phyloP scores from a whole-genome alignment of 768 basidiomycete species.

The Boletus subcaerulescens region DNA sequence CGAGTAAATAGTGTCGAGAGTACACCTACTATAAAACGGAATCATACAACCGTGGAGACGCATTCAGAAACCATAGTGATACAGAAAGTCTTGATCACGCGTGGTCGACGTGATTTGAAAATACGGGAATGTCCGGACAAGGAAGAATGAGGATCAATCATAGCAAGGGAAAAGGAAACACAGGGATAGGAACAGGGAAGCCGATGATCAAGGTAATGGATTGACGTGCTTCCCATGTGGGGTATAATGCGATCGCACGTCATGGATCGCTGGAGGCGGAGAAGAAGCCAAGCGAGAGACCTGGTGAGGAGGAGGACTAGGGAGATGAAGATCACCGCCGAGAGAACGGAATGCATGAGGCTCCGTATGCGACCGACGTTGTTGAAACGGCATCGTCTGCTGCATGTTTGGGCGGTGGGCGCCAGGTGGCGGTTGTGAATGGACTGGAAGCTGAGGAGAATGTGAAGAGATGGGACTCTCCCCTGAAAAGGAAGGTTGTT shows the following conservation, averaged over 20 bases:
- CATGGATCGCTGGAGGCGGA: slow-evolving; percentile 36
- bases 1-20: slow-evolving; percentile 30
- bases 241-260: slow-evolving; percentile 37
- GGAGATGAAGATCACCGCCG: slow-evolving; percentile 49
- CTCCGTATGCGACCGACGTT: slow-evolving; percentile 57
- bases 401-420: slow-evolving; percentile 39
- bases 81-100: slow-evolving; percentile 29
- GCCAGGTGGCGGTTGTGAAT: slow-evolving; percentile 31
- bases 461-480: slow-evolving; percentile 42
- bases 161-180: slow-evolving; percentile 16
- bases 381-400: slow-evolving; percentile 49
- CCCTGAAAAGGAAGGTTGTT: slow-evolving; percentile 45
- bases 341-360: slow-evolving; percentile 50
- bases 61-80: slow-evolving; percentile 31
- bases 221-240: slow-evolving; percentile 47
- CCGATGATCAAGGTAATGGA: slow-evolving; percentile 40
- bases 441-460: slow-evolving; percentile 40
- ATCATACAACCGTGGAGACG: slow-evolving; percentile 20
- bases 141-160: slow-evolving; percentile 22
- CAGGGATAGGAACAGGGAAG: slow-evolving; percentile 14
- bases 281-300: slow-evolving; percentile 44
- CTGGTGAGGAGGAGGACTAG: slow-evolving; percentile 42
- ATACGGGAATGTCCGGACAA: slow-evolving; percentile 28
- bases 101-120: slow-evolving; percentile 25
- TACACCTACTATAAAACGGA: slow-evolving; percentile 34